Evolutionary conservation across 2,329 filamentous ascomycete genomes (phyloP).

Genomic region (Exophiala viscosa): DNA sequence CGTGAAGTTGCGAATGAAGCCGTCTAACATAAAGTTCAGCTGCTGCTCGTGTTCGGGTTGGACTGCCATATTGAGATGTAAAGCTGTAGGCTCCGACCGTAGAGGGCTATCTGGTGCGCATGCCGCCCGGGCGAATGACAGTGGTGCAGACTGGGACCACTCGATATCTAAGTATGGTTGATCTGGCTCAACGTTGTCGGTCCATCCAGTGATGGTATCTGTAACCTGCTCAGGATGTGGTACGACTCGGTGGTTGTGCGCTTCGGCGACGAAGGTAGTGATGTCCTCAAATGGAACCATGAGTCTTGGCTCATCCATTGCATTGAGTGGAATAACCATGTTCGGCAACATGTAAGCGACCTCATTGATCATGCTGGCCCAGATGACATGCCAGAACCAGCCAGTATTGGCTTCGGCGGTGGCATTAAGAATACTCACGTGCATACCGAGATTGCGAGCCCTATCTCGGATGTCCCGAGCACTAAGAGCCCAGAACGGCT

Average conservation of each 20-base stretch:
- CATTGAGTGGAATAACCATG: conserved; percentile 46
- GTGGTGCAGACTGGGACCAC: background rate
- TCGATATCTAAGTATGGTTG: background rate
- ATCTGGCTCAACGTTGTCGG: background rate
- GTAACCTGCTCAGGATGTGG: background rate
- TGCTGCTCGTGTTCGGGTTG: background rate
- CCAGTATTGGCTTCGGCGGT: background rate
- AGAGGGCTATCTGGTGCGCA: conserved; percentile 37
- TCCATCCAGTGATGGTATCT: background rate
- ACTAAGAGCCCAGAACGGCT: conserved; percentile 48
- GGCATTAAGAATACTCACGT: conserved; percentile 1
- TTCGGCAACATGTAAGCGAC: conserved; percentile 42
- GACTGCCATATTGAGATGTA: conserved; percentile 27
- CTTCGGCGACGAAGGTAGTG: conserved; percentile 16
- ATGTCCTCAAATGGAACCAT: conserved; percentile 48
- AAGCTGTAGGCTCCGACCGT: conserved; percentile 24
- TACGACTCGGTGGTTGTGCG: background rate
- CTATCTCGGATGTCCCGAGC: conserved; percentile 35
- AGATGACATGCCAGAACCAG: conserved; percentile 12
- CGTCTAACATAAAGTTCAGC: background rate
- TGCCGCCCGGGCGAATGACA: conserved; percentile 6
- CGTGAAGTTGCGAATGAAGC: conserved; percentile 1
- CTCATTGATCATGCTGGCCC: conserved; percentile 32
- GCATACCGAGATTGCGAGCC: conserved; percentile 4
- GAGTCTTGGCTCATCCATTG: conserved; percentile 49